phyloP scores from a whole-genome alignment of 2,329 filamentous ascomycete genomes.

The Colletotrichum kahawae region DNA sequence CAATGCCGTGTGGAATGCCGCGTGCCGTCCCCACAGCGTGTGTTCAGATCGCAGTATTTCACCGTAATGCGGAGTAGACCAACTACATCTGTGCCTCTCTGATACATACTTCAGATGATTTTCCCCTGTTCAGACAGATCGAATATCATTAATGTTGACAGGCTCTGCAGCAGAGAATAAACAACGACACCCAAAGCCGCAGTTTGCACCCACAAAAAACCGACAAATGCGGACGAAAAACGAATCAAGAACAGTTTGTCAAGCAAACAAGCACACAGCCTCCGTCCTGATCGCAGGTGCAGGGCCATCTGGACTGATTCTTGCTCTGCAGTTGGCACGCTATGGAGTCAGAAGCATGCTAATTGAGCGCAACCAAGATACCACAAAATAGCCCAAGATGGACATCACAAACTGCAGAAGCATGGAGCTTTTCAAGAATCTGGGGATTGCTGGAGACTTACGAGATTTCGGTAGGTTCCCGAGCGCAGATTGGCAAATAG shows the following conservation, averaged over 20 bases:
- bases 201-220: neutral
- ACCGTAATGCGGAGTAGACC: neutral
- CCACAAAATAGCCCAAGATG: neutral
- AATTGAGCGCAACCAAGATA: neutral
- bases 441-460: neutral
- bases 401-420: neutral
- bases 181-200: neutral
- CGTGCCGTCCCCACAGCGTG: neutral
- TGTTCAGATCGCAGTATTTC: neutral
- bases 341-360: conserved; percentile 44
- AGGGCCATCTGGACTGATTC: conserved; percentile 53
- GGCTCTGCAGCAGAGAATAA: neutral
- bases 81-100: neutral
- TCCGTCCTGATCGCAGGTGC: conserved; percentile 48
- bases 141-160: neutral
- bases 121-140: neutral
- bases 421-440: neutral
- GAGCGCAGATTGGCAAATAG: neutral
- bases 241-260: neutral
- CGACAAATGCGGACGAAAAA: neutral
- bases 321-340: conserved; percentile 55
- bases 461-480: neutral
- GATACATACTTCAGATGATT: neutral
- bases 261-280: neutral
- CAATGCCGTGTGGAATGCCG: neutral